phyloP scores from a whole-genome alignment of 495 filamentous ascomycete species.

The Bacidia gigantensis region DNA sequence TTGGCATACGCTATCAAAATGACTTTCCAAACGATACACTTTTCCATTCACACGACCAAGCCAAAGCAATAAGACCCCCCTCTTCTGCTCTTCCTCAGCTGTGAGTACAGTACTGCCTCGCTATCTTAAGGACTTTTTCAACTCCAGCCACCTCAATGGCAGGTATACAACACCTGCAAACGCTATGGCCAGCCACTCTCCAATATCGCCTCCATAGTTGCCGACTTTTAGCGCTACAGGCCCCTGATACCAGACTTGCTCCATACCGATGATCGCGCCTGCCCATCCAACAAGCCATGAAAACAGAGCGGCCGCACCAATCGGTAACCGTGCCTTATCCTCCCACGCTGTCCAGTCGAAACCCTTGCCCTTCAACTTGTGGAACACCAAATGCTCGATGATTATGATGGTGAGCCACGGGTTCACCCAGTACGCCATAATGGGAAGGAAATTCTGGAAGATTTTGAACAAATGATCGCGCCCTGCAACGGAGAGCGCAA shows the following conservation, averaged over 20 bases:
- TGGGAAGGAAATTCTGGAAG: slow-evolving; percentile 42
- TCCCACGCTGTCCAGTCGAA: slow-evolving; percentile 48
- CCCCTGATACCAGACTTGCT: slow-evolving; percentile 44
- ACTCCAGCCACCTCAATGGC: slow-evolving; percentile 25
- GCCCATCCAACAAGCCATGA: slow-evolving; percentile 47
- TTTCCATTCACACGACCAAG: too few relatives aligned
- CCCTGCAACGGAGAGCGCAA: slow-evolving; percentile 39
- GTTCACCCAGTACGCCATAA: slow-evolving; percentile 47
- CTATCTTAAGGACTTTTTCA: slow-evolving; percentile 23
- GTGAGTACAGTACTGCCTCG: slow-evolving; percentile 19
- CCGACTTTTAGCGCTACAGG: slow-evolving; percentile 37
- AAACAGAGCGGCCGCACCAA: slow-evolving; percentile 42
- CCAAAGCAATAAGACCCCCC: background rate
- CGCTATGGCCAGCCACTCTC: slow-evolving; percentile 30
- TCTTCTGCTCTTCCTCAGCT: background rate
- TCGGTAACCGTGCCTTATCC: slow-evolving; percentile 33
- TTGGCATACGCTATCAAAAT: background rate
- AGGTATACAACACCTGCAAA: slow-evolving; percentile 31
- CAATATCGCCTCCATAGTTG: slow-evolving; percentile 24
- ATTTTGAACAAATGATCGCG: slow-evolving; percentile 38
- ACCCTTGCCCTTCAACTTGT: slow-evolving; percentile 20
- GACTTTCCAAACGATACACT: background rate
- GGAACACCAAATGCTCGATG: slow-evolving; percentile 40
- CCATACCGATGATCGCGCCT: slow-evolving; percentile 47
- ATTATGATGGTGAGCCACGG: slow-evolving; percentile 39